Evolutionary conservation across 306 rosid genomes (phyloP), one percentile per base, ranked within the genome.

Genomic region (Psophocarpus tetragonolobus): DNA sequence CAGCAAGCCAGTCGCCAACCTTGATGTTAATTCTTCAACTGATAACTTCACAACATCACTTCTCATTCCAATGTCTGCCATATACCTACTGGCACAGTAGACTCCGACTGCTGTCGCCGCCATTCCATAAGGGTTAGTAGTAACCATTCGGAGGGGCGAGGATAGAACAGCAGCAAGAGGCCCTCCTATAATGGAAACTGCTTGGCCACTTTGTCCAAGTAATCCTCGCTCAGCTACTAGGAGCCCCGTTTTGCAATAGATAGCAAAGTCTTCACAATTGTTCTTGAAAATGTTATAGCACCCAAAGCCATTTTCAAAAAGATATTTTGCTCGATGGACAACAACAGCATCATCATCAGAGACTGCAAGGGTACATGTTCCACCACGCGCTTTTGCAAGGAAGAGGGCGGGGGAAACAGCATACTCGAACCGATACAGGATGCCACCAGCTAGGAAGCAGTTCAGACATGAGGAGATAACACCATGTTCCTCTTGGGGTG

Each of bases 221-320:
- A 76, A 89, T 68, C 91, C 85, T 74, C 85, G 82, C 15, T 90
- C 90, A 73, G 89, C 58, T 68, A 94, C 95, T 32, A 95, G 90
- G 23, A 89, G 88, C 35, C 95, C 96, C 0, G 98, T 95, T 82
- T 95, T 95, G 97, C 98, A 95, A 53, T 92, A 95, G 70, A 95
- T 95, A 6, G 98, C 87, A 11, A 92, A 95, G 84, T 95, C 98
- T 82, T 95, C 97, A 21, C 98, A 95, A 27, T 95, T 95, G 86
- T 89, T 92, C 85, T 92, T 95, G 87, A 95, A 95, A 67, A 88
- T 65, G 20, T 87, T 88, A 10, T 95, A 95, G 93, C 93, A 92
- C 14, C 98, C 91, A 13, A 95, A 95, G 17, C 98, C 98, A 58
- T 92, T 89, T 15, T 88, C 87, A 4, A 84, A 85, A n/a, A 95